These are phyloP conservation scores for bread wheat (Triticum aestivum) DNA, from an alignment of 176 grass and related monocot genomes.

Conservation along the genomic window IWGSC_CS_RefSeq_v2.1 NC_057804.1:557246491-557246990, in stretches of 20 bases:
- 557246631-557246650: slow-evolving; percentile 35
- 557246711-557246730: slow-evolving; percentile 22
- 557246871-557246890: slow-evolving; percentile 21
- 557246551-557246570: background rate
- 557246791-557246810: slow-evolving; percentile 31
- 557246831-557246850: slow-evolving; percentile 5
- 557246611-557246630: slow-evolving; percentile 16
- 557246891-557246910: slow-evolving; percentile 24
- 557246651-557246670: slow-evolving; percentile 41
- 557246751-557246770: slow-evolving; percentile 34
- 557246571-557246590: slow-evolving; percentile 12
- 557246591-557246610: slow-evolving; percentile 29
- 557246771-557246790: slow-evolving; percentile 32
- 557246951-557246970: slow-evolving; percentile 15
- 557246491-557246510: slow-evolving; percentile 36
- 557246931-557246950: background rate
- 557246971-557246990: slow-evolving; percentile 29
- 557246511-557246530: slow-evolving; percentile 24
- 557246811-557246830: slow-evolving; percentile 15
- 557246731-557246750: slow-evolving; percentile 28
- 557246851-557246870: slow-evolving; percentile 30
- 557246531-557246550: slow-evolving; percentile 20
- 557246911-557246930: slow-evolving; percentile 15
- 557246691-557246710: slow-evolving; percentile 26
- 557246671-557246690: slow-evolving; percentile 31